These are phyloP conservation scores for Fragilaria radians DNA, from an alignment of 108 stramenopile genomes.

Conservation along the genomic window DNA sequence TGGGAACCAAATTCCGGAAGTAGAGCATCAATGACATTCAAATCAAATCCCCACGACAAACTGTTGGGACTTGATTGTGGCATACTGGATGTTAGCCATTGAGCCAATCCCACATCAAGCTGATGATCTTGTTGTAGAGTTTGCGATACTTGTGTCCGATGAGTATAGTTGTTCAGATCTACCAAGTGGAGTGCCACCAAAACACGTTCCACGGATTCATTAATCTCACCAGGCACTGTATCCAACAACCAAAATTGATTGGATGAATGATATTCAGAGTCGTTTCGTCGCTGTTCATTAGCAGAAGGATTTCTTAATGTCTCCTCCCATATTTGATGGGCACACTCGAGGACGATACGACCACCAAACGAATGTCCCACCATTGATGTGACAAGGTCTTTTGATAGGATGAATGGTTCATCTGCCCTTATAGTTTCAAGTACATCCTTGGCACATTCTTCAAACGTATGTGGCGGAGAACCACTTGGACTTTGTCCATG, in stretches of 20 bases:
- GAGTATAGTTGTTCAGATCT: background rate
- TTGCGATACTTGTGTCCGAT: background rate
- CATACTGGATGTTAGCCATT: slow-evolving; percentile 40
- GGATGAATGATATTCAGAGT: too few relatives aligned
- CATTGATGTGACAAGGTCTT: slow-evolving; percentile 44
- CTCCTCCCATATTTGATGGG: too few relatives aligned
- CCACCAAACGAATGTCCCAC: slow-evolving; percentile 88
- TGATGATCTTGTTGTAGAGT: slow-evolving; percentile 10
- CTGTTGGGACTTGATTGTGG: slow-evolving; percentile 8
- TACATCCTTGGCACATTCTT: slow-evolving; percentile 13
- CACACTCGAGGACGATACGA: slow-evolving; percentile 50
- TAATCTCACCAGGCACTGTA: slow-evolving; percentile 58
- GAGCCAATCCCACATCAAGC: slow-evolving; percentile 29
- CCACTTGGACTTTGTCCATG: slow-evolving; percentile 38
- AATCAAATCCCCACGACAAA: slow-evolving; percentile 66
- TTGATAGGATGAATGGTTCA: background rate
- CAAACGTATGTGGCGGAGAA: slow-evolving; percentile 13
- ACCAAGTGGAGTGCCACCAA: slow-evolving; percentile 29
- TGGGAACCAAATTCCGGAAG: slow-evolving; percentile 54
- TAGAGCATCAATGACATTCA: slow-evolving; percentile 49
- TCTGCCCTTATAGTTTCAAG: background rate
- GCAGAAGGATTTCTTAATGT: background rate
- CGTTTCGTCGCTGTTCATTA: background rate
- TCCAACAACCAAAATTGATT: slow-evolving; percentile 76
- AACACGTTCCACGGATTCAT: slow-evolving; percentile 58